Evolutionary conservation across 495 filamentous ascomycete genomes (phyloP), one percentile per base, ranked within the genome.

Genomic region (Penicillium subrubescens): DNA sequence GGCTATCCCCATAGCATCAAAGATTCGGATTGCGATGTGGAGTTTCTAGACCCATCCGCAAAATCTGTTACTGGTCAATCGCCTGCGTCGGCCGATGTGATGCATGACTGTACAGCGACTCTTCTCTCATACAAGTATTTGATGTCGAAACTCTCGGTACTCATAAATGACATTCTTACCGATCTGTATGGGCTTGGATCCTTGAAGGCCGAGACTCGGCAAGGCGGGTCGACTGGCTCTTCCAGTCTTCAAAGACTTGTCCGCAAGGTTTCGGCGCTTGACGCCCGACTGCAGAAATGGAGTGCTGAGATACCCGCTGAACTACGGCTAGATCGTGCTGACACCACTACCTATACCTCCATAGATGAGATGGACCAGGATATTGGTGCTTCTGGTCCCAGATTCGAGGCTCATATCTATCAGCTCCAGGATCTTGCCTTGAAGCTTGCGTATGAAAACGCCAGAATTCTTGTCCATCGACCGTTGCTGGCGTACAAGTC

Each of bases 1-100:
- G 77, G 77, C 25, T 72, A 74, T 46, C 77, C 77, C 11, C 71
- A 73, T 19, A 60, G 68, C 3, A 76, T 80, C 33, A 64, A 57
- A 4, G 76, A 78, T 61, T 63, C 59, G 15, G 77, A 78, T 62
- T 80, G 76, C 19, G 68, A 76, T 58, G 72, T 80, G 8, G 67
- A 75, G 35, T 60, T 70, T 5, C 48, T 75, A n/a, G 71, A 77
- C 27, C 74, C 69, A 0, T 62, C 62, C 14, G 65, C 68, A 8
- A 73, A 60, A 8, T 65, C 27, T 17, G 56, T 51, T 15, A 17
- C 19, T 14, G 37, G 17, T 0, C 64, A 67, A 44, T 68, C 69
- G 0, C 64, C 71, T 10, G 29, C 19, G 0, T 66, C 23, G 0
- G 66, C 65, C 34, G 43, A 68, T 12, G 33, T 60, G 25, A 59